Conservation (phyloP, 2,329 filamentous ascomycete genomes). For the Fusarium sp. region DNA sequence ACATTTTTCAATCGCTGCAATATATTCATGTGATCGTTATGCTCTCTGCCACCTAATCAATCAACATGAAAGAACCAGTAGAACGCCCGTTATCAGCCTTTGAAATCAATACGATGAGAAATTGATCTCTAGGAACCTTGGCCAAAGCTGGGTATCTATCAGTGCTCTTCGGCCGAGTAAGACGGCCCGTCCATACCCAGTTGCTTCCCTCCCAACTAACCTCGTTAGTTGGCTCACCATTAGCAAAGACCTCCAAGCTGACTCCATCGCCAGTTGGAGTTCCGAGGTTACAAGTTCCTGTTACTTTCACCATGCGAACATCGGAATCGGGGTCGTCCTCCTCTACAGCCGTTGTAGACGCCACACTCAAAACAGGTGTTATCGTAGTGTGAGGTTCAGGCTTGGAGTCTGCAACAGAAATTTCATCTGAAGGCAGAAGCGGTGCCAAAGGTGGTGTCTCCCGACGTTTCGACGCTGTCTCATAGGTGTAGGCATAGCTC, state of each 20-base stretch:
- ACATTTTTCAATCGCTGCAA: not conserved
- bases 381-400: rapidly evolving
- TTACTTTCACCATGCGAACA: not conserved
- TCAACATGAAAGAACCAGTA: not conserved
- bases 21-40: not conserved
- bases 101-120: not conserved
- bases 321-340: rapidly evolving
- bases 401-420: not conserved
- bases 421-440: not conserved
- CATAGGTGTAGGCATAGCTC: slow-evolving; percentile 39
- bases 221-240: not conserved
- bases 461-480: not conserved
- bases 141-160: not conserved
- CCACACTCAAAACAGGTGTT: not conserved
- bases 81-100: not conserved
- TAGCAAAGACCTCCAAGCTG: not conserved
- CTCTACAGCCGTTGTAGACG: rapidly evolving
- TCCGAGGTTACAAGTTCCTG: rapidly evolving
- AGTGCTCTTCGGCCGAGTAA: not conserved
- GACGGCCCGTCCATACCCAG: not conserved
- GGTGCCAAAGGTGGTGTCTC: not conserved
- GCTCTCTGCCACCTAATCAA: not conserved
- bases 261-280: rapidly evolving
- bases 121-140: not conserved
- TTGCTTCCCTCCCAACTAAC: not conserved